phyloP scores from a whole-genome alignment of 2,329 filamentous ascomycete genomes.

The Lachnellula subtilissima region DNA sequence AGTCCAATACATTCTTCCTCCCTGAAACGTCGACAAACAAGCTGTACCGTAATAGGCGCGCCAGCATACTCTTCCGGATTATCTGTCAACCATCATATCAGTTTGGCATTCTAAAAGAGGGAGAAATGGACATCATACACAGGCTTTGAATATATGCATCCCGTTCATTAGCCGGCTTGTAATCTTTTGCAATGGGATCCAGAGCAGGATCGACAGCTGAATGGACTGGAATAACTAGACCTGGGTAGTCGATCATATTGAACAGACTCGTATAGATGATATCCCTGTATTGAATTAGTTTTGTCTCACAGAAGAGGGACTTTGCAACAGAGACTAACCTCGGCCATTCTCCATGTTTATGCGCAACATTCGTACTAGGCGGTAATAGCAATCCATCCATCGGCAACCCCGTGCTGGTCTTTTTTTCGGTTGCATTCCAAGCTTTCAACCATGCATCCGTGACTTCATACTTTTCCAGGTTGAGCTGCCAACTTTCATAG shows the following conservation, averaged over 20 bases:
- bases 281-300: background rate
- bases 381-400: too few species aligned
- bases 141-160: conserved; percentile 3
- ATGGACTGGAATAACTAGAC: conserved; percentile 47
- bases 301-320: too few species aligned
- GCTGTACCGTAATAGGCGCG: conserved; percentile 4
- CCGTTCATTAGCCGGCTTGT: background rate
- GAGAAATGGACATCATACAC: conserved; percentile 1
- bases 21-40: conserved; percentile 7
- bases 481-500: too few species aligned
- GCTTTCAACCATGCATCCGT: too few species aligned
- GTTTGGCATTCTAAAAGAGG: background rate
- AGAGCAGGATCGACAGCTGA: conserved; percentile 5
- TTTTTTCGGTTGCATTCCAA: too few species aligned
- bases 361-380: too few species aligned
- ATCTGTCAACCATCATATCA: background rate
- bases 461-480: too few species aligned
- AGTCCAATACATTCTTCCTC: conserved; percentile 8
- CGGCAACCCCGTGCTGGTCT: too few species aligned
- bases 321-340: too few species aligned
- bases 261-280: conserved; percentile 50
- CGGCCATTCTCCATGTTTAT: too few species aligned
- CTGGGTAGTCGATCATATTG: conserved; percentile 57
- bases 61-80: conserved; percentile 2
- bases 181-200: conserved; percentile 6